phyloP scores from a whole-genome alignment of 2,329 filamentous ascomycete species.

The Aureobasidium sp. region DNA sequence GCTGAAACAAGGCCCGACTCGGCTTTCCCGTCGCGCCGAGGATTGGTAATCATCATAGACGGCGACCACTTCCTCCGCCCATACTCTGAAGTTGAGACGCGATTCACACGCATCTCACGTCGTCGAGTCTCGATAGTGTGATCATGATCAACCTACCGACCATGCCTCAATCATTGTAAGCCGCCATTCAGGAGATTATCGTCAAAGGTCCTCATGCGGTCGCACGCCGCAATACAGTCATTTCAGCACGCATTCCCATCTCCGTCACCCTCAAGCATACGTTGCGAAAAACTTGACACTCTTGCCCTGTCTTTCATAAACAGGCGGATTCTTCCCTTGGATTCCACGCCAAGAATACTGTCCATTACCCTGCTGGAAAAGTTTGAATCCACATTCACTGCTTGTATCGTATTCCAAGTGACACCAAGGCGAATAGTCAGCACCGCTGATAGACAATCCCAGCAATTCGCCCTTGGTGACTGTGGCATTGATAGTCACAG shows the following conservation, averaged over 20 bases:
- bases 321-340: conserved; percentile 18
- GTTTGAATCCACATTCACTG: conserved; percentile 5
- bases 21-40: background rate
- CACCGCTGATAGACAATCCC: conserved; percentile 19
- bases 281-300: conserved; percentile 21
- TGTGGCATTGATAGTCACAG: conserved; percentile 20
- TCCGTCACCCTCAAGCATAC: conserved; percentile 17
- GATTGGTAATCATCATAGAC: background rate
- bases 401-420: conserved; percentile 20
- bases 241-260: no score
- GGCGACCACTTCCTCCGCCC: no score
- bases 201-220: background rate
- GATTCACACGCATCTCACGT: no score
- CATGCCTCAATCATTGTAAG: no score
- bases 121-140: no score
- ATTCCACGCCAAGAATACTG: conserved; percentile 21
- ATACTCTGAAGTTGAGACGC: no score
- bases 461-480: conserved; percentile 20
- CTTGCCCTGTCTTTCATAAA: conserved; percentile 21
- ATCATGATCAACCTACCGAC: no score
- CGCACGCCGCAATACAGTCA: background rate
- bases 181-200: no score
- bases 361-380: conserved; percentile 21
- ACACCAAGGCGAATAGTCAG: conserved; percentile 22
- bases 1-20: background rate